Percentiles rank a stretch among this genome's conserved stretches.
These are phyloP conservation scores for Penicillium decumbens DNA, from an alignment of 2,329 filamentous ascomycete genomes.

Conservation along the genomic window DNA sequence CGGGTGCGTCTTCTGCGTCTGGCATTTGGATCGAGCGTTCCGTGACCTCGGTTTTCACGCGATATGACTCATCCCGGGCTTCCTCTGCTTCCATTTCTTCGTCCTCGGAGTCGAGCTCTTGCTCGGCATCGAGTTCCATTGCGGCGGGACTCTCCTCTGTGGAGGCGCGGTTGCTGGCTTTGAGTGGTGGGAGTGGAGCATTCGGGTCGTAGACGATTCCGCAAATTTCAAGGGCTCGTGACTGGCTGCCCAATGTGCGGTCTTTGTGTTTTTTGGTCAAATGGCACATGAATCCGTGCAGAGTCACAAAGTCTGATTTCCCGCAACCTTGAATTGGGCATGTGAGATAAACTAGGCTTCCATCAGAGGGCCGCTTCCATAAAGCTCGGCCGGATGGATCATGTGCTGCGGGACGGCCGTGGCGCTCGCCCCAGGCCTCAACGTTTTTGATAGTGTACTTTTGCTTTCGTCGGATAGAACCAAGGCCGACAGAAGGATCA, in stretches of 20 bases:
- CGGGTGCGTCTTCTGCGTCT: conserved; percentile 10
- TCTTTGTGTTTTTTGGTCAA: conserved; percentile 43
- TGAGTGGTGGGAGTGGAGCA: conserved; percentile 34
- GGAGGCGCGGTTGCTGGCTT: conserved; percentile 31
- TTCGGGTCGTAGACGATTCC: conserved; percentile 38
- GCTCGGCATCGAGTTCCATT: conserved; percentile 30
- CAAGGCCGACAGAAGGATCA: conserved; percentile 24
- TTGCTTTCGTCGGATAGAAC: conserved; percentile 37
- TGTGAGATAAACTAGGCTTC: conserved; percentile 37
- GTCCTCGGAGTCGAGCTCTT: conserved; percentile 30
- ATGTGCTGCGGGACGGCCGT: conserved; percentile 40
- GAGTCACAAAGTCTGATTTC: conserved; percentile 40
- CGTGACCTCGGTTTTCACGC: conserved; percentile 29
- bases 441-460: conserved; percentile 43
- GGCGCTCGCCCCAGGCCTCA: conserved; percentile 41
- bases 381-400: conserved; percentile 37
- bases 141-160: conserved; percentile 33
- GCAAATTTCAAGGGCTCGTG: conserved; percentile 38
- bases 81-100: conserved; percentile 27
- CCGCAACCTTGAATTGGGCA: conserved; percentile 38
- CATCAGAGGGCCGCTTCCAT: conserved; percentile 41
- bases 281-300: conserved; percentile 43
- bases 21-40: conserved; percentile 24
- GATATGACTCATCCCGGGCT: conserved; percentile 19
- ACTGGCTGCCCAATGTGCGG: conserved; percentile 39